A percentile compares a stretch with the other conserved stretches of the same genome.
phyloP scores from a whole-genome alignment of 2,329 filamentous ascomycete species.

The Ceratocystis cacaofunesta region DNA sequence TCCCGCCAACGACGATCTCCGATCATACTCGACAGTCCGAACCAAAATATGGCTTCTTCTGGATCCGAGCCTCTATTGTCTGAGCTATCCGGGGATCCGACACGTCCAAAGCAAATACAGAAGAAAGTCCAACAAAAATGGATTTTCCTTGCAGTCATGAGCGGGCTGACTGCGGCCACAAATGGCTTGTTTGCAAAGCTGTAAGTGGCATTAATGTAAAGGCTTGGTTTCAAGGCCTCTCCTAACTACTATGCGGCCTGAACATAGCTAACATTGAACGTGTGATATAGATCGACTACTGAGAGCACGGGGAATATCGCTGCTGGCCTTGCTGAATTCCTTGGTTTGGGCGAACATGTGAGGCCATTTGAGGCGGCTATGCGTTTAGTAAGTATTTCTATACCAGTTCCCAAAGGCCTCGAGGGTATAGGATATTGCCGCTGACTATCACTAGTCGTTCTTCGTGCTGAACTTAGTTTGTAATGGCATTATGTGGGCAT shows the following conservation, averaged over 20 bases:
- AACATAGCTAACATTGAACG: not conserved
- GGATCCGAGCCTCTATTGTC: conserved; percentile 1
- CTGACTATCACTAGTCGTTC: conserved; percentile 40
- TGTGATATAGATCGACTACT: conserved; percentile 37
- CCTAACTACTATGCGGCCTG: not conserved
- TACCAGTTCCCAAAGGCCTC: not conserved
- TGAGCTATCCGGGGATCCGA: conserved; percentile 23
- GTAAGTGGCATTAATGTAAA: conserved; percentile 31
- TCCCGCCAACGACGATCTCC: not conserved
- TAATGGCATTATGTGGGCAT: conserved; percentile 71
- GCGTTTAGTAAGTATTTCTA: conserved; percentile 31
- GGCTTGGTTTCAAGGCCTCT: not conserved
- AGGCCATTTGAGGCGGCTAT: conserved; percentile 33
- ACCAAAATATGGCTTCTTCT: not conserved
- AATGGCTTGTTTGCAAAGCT: conserved; percentile 77
- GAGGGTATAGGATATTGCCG: not conserved
- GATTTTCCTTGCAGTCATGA: conserved; percentile 56
- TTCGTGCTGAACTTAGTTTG: conserved; percentile 61
- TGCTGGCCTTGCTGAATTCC: conserved; percentile 28
- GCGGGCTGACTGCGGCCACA: conserved; percentile 62
- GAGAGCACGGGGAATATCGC: conserved; percentile 37
- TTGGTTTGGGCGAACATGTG: conserved; percentile 31
- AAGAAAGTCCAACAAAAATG: conserved; percentile 28
- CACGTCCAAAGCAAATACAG: not conserved
- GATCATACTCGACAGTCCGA: not conserved